Percentiles rank a stretch among this genome's conserved stretches.
Conservation (phyloP, 768 basidiomycete species). For the Mycena leptocephala region DNA sequence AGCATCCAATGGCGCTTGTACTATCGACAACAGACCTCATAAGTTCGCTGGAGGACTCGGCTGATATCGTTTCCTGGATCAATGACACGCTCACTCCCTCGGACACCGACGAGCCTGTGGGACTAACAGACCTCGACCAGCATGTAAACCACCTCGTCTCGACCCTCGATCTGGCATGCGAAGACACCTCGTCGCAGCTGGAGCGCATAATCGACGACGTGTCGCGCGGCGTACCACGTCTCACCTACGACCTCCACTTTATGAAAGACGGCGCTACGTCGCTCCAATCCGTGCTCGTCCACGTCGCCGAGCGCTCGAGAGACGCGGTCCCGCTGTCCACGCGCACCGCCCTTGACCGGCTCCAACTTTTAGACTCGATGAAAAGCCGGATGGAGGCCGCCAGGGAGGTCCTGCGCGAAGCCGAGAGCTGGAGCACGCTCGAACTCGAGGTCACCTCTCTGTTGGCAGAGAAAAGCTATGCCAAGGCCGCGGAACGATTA, state of each 20-base stretch:
- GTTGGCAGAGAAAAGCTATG: conserved; percentile 84
- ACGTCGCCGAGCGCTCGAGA: conserved; percentile 71
- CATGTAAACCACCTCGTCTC: conserved; percentile 84
- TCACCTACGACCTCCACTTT: conserved; percentile 97
- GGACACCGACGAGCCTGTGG: conserved; percentile 48
- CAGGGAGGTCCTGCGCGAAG: conserved; percentile 92
- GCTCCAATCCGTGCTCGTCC: conserved; percentile 77
- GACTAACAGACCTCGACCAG: conserved; percentile 77
- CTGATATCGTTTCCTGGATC: conserved; percentile 80
- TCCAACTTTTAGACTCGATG: conserved; percentile 88
- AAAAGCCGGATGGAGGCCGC: conserved; percentile 92
- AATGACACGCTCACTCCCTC: conserved; percentile 67
- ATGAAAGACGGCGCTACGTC: conserved; percentile 93
- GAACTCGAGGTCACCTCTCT: conserved; percentile 93
- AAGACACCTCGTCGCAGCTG: conserved; percentile 90
- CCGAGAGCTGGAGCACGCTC: conserved; percentile 96
- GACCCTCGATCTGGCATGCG: conserved; percentile 87
- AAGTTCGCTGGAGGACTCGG: conserved; percentile 72
- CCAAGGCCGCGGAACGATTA: conserved; percentile 93
- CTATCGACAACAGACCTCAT: conserved; percentile 60
- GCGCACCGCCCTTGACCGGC: conserved; percentile 76
- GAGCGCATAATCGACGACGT: conserved; percentile 95
- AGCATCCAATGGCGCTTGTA: conserved; percentile 27
- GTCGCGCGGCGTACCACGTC: conserved; percentile 89
- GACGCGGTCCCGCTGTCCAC: conserved; percentile 72